Evolutionary conservation across 2,329 filamentous ascomycete genomes (phyloP).

Genomic region (Talaromyces amestolkiae): DNA sequence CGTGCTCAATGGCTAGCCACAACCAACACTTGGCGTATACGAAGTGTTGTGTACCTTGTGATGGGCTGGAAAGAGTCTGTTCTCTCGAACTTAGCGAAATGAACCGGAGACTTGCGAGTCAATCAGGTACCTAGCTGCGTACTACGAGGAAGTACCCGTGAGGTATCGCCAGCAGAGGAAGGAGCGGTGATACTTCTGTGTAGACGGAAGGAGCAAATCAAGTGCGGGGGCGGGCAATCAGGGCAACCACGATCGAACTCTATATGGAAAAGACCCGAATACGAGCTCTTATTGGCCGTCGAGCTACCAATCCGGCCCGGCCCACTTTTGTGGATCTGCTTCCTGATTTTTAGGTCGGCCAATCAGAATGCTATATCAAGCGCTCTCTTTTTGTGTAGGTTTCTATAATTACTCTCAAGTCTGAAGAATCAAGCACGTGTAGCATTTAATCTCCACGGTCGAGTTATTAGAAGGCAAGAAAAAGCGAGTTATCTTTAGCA

Average conservation of each 20-base stretch:
- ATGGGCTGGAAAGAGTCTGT: not conserved
- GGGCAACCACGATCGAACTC: not conserved
- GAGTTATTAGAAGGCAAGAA: not conserved
- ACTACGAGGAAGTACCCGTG: not conserved
- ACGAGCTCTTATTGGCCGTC: not conserved
- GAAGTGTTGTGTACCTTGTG: not conserved
- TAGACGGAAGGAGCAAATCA: not conserved
- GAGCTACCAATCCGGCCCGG: not conserved
- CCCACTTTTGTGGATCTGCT: not conserved
- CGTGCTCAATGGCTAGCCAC: not conserved
- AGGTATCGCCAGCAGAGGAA: not conserved
- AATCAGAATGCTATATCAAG: not conserved
- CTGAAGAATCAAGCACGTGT: slow-evolving; percentile 8
- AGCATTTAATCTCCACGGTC: not conserved
- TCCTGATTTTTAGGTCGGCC: not conserved
- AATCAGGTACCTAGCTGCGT: not conserved
- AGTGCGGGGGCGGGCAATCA: not conserved
- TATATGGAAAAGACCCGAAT: not conserved
- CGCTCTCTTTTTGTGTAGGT: not conserved
- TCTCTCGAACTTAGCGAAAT: not conserved
- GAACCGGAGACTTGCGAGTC: not conserved
- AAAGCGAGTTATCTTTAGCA: not conserved
- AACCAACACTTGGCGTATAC: not conserved
- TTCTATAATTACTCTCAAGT: not conserved
- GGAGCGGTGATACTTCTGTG: not conserved